These are phyloP conservation scores for Gossypium ekmanianum DNA, from an alignment of 345 rosid genomes.

Conservation along the genomic window DNA sequence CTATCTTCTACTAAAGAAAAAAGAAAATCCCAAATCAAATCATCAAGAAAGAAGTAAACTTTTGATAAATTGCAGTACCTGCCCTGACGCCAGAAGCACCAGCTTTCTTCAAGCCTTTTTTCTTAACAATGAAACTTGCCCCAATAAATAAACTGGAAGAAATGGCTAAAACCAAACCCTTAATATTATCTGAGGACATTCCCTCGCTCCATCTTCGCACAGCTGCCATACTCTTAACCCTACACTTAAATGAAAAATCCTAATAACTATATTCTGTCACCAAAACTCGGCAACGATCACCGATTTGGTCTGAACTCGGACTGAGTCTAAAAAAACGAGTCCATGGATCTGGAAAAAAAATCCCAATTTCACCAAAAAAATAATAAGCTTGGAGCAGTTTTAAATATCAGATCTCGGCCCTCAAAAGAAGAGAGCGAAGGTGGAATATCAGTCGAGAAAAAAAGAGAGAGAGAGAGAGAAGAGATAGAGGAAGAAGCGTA, in stretches of 20 bases:
- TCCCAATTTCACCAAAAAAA: neutral
- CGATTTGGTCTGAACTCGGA: neutral
- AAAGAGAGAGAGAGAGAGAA: no score
- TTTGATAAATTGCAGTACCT: conserved; percentile 33
- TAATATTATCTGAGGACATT: conserved; percentile 76
- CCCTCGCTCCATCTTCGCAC: conserved; percentile 51
- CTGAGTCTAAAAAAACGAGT: conserved; percentile 9
- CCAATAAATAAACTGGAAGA: conserved; percentile 86
- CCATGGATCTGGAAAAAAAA: neutral
- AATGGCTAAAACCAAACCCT: conserved; percentile 77
- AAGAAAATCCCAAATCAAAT: neutral
- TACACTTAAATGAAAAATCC: neutral
- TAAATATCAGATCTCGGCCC: neutral
- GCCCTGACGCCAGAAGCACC: conserved; percentile 70
- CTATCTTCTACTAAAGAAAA: neutral
- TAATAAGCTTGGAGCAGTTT: neutral
- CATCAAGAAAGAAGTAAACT: neutral
- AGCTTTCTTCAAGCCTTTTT: conserved; percentile 81
- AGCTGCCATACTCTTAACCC: conserved; percentile 12
- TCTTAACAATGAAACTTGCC: conserved; percentile 82
- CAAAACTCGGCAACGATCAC: neutral
- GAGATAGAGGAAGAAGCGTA: neutral
- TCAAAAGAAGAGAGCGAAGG: neutral
- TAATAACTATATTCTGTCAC: neutral
- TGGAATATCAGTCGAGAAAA: neutral